Evolutionary conservation across 2,329 filamentous ascomycete genomes (phyloP), one percentile per base, ranked within the genome.

Genomic region (Calonectria fujianensis): DNA sequence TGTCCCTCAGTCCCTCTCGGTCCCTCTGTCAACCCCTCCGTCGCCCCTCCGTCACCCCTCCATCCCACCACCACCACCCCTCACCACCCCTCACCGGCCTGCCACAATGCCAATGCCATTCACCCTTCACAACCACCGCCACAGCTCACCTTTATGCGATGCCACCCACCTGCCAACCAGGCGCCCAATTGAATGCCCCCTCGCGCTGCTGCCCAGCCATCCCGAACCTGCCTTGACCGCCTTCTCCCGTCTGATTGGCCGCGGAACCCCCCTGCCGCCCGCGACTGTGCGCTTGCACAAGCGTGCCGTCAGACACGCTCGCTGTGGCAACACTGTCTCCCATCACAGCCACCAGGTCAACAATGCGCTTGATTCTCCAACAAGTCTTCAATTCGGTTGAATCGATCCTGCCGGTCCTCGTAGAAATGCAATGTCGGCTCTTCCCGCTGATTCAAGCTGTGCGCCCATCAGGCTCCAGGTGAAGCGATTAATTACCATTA

Each of bases 241-340:
- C 27, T 48, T 48, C 11, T 48, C 39, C 24, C 7, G 16, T 31
- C 39, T 64, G 61, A 64, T 64, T 64, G 61, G 61, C 16, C 39
- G 37, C 61, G 37, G 37, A 45, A 64, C 27, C 61, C 61, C 61
- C 39, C 37, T 64, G 24, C 61, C 61, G 18, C 61, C 61, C 61
- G 61, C 37, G 61, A 64, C 39, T 31, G 61, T 64, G 61, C 39
- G 39, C 39, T 64, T 45, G 29, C 61, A 64, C 61, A 64, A 29
- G 35, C 83, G 80, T 93, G 88, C 75, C 82, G 73, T 92, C 88
- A 0, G 91, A 61, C 57, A 48, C 41, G 11, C 24, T 24, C 32
- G 45, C 57, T 61, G 32, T 39, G 35, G 57, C 57, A 11, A 37
- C n/a, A 11, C 29, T 57, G 31, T 32, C 32, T 27, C 31, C 57